Evolutionary conservation across 2,329 filamentous ascomycete genomes (phyloP).

Genomic region (Beauveria medogensis): DNA sequence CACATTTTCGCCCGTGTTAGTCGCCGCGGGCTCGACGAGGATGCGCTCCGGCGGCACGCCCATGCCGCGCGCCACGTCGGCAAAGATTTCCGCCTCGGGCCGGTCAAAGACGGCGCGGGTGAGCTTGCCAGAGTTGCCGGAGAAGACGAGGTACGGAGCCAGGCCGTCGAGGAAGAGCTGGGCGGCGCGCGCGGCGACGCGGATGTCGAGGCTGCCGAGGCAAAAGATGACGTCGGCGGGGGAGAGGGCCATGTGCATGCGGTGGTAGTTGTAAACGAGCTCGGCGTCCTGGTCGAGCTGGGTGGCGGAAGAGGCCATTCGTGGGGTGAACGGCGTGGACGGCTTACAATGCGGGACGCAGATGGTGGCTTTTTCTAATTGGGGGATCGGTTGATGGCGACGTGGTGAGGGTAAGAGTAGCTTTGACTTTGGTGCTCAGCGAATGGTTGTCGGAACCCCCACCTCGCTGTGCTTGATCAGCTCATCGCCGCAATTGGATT

Average conservation of each 20-base stretch:
- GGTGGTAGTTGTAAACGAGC: slow-evolving; percentile 36
- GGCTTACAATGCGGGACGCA: background rate
- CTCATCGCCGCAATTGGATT: background rate
- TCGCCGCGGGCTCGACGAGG: slow-evolving; percentile 31
- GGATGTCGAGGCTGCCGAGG: slow-evolving; percentile 38
- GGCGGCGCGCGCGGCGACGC: slow-evolving; percentile 34
- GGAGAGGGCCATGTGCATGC: slow-evolving; percentile 27
- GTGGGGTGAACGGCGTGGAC: background rate
- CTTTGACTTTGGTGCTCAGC: background rate
- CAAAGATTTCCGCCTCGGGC: slow-evolving; percentile 36
- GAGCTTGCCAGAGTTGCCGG: slow-evolving; percentile 33
- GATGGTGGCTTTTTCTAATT: background rate
- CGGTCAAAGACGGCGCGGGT: slow-evolving; percentile 30
- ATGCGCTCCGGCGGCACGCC: slow-evolving; percentile 32
- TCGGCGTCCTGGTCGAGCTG: slow-evolving; percentile 24
- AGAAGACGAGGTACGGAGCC: slow-evolving; percentile 34
- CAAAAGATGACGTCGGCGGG: slow-evolving; percentile 36
- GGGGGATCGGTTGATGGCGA: background rate
- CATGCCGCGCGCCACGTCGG: slow-evolving; percentile 29
- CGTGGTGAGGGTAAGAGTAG: background rate
- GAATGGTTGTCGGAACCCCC: background rate
- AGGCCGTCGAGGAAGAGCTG: slow-evolving; percentile 33
- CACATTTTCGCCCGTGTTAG: slow-evolving; percentile 41
- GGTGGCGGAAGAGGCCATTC: background rate
- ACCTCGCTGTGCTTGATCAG: background rate